phyloP scores from a whole-genome alignment of 129 eudicot species.

The Rutidosis leptorrhynchoides region DNA sequence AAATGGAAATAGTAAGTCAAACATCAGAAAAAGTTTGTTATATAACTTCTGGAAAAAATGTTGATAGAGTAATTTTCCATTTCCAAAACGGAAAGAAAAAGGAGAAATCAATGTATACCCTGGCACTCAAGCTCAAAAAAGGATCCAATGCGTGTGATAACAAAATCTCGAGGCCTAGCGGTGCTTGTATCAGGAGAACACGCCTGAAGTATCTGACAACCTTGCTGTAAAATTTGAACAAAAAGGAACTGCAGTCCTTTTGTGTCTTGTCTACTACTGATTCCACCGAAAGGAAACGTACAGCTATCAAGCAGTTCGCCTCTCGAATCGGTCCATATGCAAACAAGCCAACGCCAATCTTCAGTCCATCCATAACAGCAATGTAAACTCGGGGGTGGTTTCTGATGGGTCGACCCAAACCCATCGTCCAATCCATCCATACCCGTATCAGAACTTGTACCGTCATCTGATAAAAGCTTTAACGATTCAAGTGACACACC shows the following conservation, averaged over 20 bases:
- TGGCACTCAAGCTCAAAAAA: conserved; percentile 97
- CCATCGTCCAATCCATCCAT: conserved; percentile 69
- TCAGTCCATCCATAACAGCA: conserved; percentile 99
- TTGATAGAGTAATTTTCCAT: neutral
- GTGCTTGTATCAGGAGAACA: conserved; percentile 64
- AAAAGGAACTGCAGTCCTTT: conserved; percentile 92
- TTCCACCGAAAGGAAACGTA: conserved; percentile 95
- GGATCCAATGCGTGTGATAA: conserved; percentile 84
- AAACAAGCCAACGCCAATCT: conserved; percentile 99
- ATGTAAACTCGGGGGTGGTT: conserved; percentile 70
- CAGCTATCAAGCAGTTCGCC: conserved; percentile 93
- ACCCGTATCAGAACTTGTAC: conserved; percentile 67
- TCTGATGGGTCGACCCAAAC: conserved; percentile 62
- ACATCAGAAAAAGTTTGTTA: neutral
- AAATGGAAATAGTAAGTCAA: neutral
- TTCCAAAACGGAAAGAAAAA: neutral
- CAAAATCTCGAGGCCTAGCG: conserved; percentile 81
- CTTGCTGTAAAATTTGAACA: conserved; percentile 93
- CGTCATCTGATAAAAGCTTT: conserved; percentile 69
- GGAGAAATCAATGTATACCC: conserved; percentile 43
- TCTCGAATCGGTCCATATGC: conserved; percentile 94
- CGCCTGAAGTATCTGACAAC: conserved; percentile 92
- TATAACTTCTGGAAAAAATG: neutral
- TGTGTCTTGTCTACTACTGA: conserved; percentile 96
- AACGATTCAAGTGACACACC: conserved; percentile 67